Conservation (phyloP, 345 rosid species). For the Linum usitatissimum region DNA sequence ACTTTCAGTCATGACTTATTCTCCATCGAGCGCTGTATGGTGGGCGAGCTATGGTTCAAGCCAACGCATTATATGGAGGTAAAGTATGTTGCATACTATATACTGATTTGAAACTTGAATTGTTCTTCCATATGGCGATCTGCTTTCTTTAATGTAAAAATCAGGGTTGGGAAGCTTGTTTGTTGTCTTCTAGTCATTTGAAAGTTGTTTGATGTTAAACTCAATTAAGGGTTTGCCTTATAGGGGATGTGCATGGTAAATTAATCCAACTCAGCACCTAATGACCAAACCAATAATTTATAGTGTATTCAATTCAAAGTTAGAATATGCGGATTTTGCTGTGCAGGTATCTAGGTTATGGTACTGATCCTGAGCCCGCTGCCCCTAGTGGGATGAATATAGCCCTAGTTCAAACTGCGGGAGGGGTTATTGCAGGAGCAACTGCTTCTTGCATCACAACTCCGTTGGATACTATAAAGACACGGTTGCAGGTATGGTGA, state of each 20-base stretch:
- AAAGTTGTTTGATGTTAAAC: neutral
- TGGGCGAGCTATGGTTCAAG: constrained; percentile 99
- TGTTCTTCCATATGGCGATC: neutral
- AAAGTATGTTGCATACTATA: constrained; percentile 6
- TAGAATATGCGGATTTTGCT: constrained; percentile 14
- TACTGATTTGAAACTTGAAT: neutral
- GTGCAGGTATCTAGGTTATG: constrained; percentile 56
- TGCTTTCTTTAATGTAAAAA: neutral
- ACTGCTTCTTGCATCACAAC: constrained; percentile 89
- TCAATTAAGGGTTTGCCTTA: neutral
- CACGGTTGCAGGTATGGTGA: constrained; percentile 73
- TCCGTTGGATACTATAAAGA: constrained; percentile 92
- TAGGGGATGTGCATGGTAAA: neutral
- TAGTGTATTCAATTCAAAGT: too few relatives aligned
- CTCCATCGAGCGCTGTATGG: constrained; percentile 99
- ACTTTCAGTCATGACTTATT: constrained; percentile 80
- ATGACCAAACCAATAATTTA: neutral
- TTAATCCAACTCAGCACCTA: neutral
- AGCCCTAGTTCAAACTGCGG: constrained; percentile 72
- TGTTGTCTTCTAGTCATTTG: neutral
- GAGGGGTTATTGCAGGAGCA: constrained; percentile 94
- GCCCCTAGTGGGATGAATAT: constrained; percentile 45
- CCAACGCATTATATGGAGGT: constrained; percentile 96
- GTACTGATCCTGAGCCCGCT: constrained; percentile 31
- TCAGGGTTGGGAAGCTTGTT: neutral